Conservation (phyloP, 495 filamentous ascomycete genomes). For the Penicillium cataractarum region DNA sequence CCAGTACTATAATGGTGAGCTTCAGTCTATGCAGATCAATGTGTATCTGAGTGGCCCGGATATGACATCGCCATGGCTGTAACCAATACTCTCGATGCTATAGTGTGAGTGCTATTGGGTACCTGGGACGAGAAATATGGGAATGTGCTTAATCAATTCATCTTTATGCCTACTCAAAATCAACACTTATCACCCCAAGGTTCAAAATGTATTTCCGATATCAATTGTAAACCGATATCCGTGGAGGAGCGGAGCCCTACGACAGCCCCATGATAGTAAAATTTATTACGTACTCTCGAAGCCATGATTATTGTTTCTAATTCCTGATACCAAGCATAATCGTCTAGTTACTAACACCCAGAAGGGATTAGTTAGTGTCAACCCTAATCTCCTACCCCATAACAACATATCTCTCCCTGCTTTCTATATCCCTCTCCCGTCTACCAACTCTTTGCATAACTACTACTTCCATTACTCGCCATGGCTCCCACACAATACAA, state of each 20-base stretch:
- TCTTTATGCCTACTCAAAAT: no score
- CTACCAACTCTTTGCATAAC: neutral
- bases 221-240: neutral
- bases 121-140: no score
- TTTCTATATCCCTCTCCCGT: neutral
- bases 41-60: no score
- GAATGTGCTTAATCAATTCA: no score
- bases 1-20: no score
- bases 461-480: neutral
- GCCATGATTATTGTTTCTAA: neutral
- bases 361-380: neutral
- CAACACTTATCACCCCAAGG: no score
- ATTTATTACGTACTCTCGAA: neutral
- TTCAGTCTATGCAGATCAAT: no score
- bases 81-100: no score
- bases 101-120: no score
- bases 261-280: neutral
- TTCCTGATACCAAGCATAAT: neutral
- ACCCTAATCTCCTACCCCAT: neutral
- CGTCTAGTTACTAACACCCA: neutral
- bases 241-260: neutral
- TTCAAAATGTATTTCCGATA: neutral
- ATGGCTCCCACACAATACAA: constrained; percentile 44
- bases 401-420: neutral
- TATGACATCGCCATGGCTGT: no score